A percentile compares a stretch with the other conserved stretches of the same genome.
Conservation (phyloP, 2,329 filamentous ascomycete species). For the Fusarium domesticum region DNA sequence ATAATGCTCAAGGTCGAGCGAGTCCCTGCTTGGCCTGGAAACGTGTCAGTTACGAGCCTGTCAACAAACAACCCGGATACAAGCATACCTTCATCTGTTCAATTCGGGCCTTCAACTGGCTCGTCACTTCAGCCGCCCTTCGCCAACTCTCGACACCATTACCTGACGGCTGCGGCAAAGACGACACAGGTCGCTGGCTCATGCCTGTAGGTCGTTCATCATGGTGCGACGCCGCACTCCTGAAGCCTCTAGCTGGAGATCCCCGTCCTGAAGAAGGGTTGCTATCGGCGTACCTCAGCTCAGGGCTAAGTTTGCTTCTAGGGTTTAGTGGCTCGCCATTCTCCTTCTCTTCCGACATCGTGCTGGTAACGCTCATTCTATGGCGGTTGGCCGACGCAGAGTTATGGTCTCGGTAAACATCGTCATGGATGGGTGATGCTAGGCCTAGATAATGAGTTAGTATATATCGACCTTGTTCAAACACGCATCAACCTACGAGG, state of each 20-base stretch:
- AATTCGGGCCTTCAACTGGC: constrained; percentile 93
- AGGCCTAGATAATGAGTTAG: constrained; percentile 32
- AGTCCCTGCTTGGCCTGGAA: constrained; percentile 50
- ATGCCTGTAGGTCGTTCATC: constrained; percentile 36
- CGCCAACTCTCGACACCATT: constrained; percentile 80
- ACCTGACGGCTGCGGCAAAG: constrained; percentile 35
- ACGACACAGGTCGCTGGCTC: constrained; percentile 35
- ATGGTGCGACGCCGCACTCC: constrained; percentile 35
- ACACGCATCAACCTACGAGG: constrained; percentile 28
- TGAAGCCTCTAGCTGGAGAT: constrained; percentile 57
- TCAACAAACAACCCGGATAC: no score
- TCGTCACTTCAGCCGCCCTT: constrained; percentile 93
- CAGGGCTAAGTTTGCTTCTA: constrained; percentile 54
- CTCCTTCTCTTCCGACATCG: constrained; percentile 73
- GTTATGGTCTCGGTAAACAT: constrained; percentile 56
- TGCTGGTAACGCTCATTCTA: constrained; percentile 62
- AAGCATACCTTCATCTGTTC: constrained; percentile 87
- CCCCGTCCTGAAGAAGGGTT: constrained; percentile 54
- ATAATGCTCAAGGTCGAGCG: constrained; percentile 38
- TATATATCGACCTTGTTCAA: background rate
- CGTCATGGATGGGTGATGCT: constrained; percentile 55
- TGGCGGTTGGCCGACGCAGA: constrained; percentile 43
- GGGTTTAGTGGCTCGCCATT: constrained; percentile 55
- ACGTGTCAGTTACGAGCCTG: constrained; percentile 2
- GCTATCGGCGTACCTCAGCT: constrained; percentile 51